Percentiles rank a stretch among this genome's conserved stretches.
phyloP scores from a whole-genome alignment of 192 early-diverging fungal species.

The Rhizophagus clarus region DNA sequence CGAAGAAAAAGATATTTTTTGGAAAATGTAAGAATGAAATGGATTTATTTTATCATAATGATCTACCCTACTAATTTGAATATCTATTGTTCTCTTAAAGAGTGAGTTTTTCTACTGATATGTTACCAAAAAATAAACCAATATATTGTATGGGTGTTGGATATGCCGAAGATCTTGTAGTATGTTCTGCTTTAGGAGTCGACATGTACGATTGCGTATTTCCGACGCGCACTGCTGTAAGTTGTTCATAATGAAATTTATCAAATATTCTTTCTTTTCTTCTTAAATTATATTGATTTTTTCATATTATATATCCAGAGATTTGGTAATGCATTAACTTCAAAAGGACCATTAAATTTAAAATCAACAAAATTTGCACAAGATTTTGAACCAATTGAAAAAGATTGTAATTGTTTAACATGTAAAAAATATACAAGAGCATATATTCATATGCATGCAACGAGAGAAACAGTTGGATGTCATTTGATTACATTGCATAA shows the following conservation, averaged over 20 bases:
- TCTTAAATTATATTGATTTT: not conserved
- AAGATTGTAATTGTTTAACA: constrained; percentile 74
- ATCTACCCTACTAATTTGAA: constrained; percentile 71
- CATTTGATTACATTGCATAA: constrained; percentile 85
- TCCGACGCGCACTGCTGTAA: constrained; percentile 81
- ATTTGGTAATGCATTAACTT: constrained; percentile 83
- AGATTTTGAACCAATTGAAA: constrained; percentile 75
- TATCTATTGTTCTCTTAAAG: constrained; percentile 14
- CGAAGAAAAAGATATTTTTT: constrained; percentile 84
- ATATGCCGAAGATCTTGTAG: constrained; percentile 81
- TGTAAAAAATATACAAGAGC: constrained; percentile 76
- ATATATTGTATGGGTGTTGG: constrained; percentile 94
- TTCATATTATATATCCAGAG: constrained; percentile 43
- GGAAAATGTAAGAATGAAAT: constrained; percentile 61
- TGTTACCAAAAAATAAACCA: constrained; percentile 79
- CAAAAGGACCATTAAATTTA: constrained; percentile 68
- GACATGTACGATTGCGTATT: constrained; percentile 94
- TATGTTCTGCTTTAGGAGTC: constrained; percentile 84
- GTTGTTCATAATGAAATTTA: not conserved
- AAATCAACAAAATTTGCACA: constrained; percentile 60
- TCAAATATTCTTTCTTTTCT: not conserved
- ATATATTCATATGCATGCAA: constrained; percentile 68
- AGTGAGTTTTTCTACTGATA: constrained; percentile 76
- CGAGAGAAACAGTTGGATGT: constrained; percentile 78
- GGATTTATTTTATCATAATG: constrained; percentile 40